Evolutionary conservation across 805 yeast species (phyloP).

Genomic region (Candida jianshihensis): DNA sequence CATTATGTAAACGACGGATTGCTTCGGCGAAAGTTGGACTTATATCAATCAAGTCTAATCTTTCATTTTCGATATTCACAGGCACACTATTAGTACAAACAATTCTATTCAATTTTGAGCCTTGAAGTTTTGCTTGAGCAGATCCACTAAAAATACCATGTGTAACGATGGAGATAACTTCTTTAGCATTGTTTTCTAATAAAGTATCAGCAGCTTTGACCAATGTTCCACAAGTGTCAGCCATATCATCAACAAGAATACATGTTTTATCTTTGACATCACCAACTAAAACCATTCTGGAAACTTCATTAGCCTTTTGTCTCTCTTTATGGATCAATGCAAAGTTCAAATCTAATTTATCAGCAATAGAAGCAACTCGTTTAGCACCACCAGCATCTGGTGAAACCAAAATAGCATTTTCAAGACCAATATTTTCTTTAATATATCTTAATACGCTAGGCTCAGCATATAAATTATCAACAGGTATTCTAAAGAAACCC

Average conservation of each 20-base stretch:
- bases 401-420: conserved; percentile 72
- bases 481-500: conserved; percentile 93
- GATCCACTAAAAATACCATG: conserved; percentile 90
- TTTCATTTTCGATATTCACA: conserved; percentile 50
- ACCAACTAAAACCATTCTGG: conserved; percentile 93
- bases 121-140: conserved; percentile 68
- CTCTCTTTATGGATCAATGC: conserved; percentile 97
- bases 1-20: conserved; percentile 89
- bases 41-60: conserved; percentile 77
- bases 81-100: conserved; percentile 95
- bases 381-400: conserved; percentile 99
- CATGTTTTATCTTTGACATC: conserved; percentile 82
- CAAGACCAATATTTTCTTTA: conserved; percentile 49
- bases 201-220: conserved; percentile 91
- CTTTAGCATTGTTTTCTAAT: conserved; percentile 70
- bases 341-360: conserved; percentile 82
- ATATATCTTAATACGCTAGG: conserved; percentile 84
- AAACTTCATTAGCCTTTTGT: conserved; percentile 89
- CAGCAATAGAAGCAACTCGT: conserved; percentile 92
- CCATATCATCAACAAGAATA: conserved; percentile 92
- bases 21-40: conserved; percentile 89
- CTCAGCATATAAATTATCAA: conserved; percentile 92
- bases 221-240: conserved; percentile 96
- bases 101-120: conserved; percentile 59
- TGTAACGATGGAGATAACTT: conserved; percentile 89